Evolutionary conservation across 345 rosid genomes (phyloP).

Genomic region (Rhodamnia rubescens): DNA sequence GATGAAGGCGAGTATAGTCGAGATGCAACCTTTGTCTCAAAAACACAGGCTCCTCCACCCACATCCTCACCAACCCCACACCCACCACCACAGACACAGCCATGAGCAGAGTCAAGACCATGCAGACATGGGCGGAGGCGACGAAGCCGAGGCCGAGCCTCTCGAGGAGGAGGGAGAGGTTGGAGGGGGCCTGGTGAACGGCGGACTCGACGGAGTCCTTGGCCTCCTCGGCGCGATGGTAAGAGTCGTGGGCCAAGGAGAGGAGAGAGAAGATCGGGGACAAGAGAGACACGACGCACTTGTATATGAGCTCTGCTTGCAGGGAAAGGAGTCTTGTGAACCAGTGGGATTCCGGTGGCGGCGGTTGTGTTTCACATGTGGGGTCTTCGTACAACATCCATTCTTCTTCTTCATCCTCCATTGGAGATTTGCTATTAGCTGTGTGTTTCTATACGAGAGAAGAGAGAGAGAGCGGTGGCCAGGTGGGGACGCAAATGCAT

Average conservation of each 20-base stretch:
- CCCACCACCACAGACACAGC: constrained; percentile 38
- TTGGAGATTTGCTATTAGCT: not conserved
- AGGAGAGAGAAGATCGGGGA: constrained; percentile 29
- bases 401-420: not conserved
- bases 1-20: constrained; percentile 54
- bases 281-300: constrained; percentile 26
- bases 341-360: constrained; percentile 8
- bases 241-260: constrained; percentile 29
- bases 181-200: constrained; percentile 19
- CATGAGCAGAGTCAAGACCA: constrained; percentile 34
- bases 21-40: constrained; percentile 46
- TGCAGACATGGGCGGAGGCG: constrained; percentile 40
- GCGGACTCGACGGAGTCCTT: constrained; percentile 20
- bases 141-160: constrained; percentile 40
- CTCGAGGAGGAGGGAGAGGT: constrained; percentile 9
- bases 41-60: constrained; percentile 58
- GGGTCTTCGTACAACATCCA: not conserved
- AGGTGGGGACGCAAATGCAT: not conserved
- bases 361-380: not conserved
- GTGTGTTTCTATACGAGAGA: not conserved
- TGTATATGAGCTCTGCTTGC: constrained; percentile 47
- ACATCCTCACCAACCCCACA: constrained; percentile 37
- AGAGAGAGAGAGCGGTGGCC: not conserved
- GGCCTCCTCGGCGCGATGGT: constrained; percentile 33
- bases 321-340: constrained; percentile 19